A percentile compares a stretch with the other conserved stretches of the same genome.
phyloP scores from a whole-genome alignment of 176 grass and related monocot genomes.

The Pharus latifolius region DNA sequence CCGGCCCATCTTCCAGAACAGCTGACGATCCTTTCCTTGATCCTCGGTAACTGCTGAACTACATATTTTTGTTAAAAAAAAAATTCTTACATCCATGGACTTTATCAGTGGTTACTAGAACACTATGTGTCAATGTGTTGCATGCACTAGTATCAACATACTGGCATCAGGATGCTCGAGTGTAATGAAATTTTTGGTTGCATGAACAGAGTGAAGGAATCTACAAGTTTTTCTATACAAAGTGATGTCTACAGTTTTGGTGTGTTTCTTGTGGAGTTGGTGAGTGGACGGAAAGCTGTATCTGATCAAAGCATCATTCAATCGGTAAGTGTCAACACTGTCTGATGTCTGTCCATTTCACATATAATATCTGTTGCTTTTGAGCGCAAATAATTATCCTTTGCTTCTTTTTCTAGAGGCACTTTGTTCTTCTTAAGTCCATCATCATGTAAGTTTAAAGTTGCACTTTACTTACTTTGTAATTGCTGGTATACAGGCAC shows the following conservation, averaged over 20 bases:
- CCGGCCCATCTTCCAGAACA: conserved; percentile 34
- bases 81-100: not conserved
- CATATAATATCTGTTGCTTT: not conserved
- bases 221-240: conserved; percentile 48
- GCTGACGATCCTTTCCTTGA: conserved; percentile 67
- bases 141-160: not conserved
- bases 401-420: not conserved
- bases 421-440: not conserved
- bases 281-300: conserved; percentile 44
- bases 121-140: not conserved
- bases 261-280: conserved; percentile 80
- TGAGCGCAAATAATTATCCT: not conserved
- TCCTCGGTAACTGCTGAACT: conserved; percentile 50
- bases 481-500: conserved; percentile 35
- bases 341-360: not conserved
- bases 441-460: not conserved
- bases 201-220: conserved; percentile 49
- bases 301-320: conserved; percentile 62
- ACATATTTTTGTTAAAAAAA: not conserved
- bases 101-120: not conserved
- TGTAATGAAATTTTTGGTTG: conserved; percentile 14
- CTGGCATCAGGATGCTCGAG: not conserved
- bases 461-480: not conserved
- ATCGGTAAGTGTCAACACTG: conserved; percentile 39
- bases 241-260: conserved; percentile 94